Evolutionary conservation across 345 rosid genomes (phyloP).

Genomic region (Syzygium jambos): DNA sequence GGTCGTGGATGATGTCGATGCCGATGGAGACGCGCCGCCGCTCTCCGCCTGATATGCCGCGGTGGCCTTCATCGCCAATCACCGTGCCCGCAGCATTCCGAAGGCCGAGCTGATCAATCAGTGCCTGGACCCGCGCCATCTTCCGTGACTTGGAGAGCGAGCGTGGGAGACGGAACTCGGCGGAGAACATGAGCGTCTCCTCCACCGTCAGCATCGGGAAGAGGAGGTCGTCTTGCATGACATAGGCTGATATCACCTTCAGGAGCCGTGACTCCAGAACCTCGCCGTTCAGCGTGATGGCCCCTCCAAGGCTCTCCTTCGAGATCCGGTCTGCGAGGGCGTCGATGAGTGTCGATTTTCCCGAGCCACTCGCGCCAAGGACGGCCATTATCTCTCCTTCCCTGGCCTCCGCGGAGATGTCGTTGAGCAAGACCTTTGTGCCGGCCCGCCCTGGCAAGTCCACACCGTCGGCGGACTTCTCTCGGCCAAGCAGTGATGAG

Average conservation of each 20-base stretch:
- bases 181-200: slow-evolving; percentile 89
- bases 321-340: slow-evolving; percentile 81
- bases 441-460: slow-evolving; percentile 4
- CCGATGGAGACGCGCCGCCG: slow-evolving; percentile 86
- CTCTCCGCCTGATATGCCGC: slow-evolving; percentile 94
- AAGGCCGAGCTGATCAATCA: slow-evolving; percentile 81
- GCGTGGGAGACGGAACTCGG: slow-evolving; percentile 90
- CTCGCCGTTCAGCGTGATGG: slow-evolving; percentile 72
- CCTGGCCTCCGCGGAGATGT: slow-evolving; percentile 50
- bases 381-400: slow-evolving; percentile 93
- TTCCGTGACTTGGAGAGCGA: slow-evolving; percentile 65
- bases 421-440: slow-evolving; percentile 41
- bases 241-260: slow-evolving; percentile 91
- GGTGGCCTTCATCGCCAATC: slow-evolving; percentile 91
- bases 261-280: slow-evolving; percentile 55
- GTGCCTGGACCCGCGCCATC: slow-evolving; percentile 68
- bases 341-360: slow-evolving; percentile 85
- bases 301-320: slow-evolving; percentile 64
- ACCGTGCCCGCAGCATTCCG: slow-evolving; percentile 74
- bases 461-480: neutral
- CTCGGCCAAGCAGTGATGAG: slow-evolving; percentile 13
- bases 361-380: slow-evolving; percentile 92
- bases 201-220: slow-evolving; percentile 94
- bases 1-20: slow-evolving; percentile 73
- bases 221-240: slow-evolving; percentile 90